These are phyloP conservation scores for Trichoderma sp. DNA, from an alignment of 2,329 filamentous ascomycete genomes.

Conservation along the genomic window DNA sequence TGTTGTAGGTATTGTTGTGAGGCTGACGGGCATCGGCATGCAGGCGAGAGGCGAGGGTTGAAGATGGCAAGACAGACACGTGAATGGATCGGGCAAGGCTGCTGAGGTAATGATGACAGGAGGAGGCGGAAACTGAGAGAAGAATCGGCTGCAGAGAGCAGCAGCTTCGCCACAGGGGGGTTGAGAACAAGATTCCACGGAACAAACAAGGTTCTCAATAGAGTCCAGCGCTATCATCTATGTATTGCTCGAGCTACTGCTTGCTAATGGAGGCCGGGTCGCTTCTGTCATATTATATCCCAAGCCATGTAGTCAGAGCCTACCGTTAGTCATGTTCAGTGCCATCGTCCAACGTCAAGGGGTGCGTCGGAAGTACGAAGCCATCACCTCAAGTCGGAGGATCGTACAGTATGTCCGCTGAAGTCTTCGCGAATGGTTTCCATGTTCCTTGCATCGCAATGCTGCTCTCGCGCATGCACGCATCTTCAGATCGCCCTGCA, in stretches of 20 bases:
- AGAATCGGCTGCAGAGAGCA: neutral
- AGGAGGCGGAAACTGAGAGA: neutral
- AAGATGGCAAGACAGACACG: neutral
- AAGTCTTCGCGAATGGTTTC: too few relatives aligned
- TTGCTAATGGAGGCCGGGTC: neutral
- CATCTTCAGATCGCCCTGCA: neutral
- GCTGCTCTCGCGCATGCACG: neutral
- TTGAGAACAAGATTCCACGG: neutral
- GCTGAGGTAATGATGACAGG: neutral
- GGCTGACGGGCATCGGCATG: too few relatives aligned
- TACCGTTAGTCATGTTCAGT: neutral
- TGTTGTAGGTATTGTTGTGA: too few relatives aligned
- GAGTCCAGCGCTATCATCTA: neutral
- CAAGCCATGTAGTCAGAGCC: neutral
- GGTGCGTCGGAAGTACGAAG: neutral
- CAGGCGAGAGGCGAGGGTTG: neutral
- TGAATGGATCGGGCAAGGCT: neutral
- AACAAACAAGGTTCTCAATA: neutral
- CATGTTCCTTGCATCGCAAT: constrained; percentile 2
- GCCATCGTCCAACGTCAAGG: too few relatives aligned
- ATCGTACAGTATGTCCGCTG: constrained; percentile 10
- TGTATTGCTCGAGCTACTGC: neutral
- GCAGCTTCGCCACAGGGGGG: neutral
- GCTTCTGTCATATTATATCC: neutral
- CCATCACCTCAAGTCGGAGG: neutral